Conservation (phyloP, 495 filamentous ascomycete genomes). For the Xylaria nigripes region DNA sequence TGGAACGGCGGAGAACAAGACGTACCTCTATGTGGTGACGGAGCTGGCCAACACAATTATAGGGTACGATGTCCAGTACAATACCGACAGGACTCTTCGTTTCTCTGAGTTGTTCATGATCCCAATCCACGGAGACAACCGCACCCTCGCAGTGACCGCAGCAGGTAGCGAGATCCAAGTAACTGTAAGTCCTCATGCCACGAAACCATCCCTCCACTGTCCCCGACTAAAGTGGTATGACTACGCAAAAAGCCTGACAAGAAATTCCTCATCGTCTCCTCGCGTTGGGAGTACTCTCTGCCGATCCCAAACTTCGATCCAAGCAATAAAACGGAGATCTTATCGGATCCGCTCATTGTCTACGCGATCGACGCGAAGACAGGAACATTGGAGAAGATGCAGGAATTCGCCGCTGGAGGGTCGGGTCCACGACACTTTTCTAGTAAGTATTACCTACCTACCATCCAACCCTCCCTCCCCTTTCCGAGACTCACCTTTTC, state of each 20-base stretch:
- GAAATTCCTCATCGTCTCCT: slow-evolving; percentile 54
- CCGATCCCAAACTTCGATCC: slow-evolving; percentile 36
- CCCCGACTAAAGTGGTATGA: background rate
- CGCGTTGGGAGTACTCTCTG: slow-evolving; percentile 50
- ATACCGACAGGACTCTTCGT: slow-evolving; percentile 32
- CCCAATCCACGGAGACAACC: slow-evolving; percentile 38
- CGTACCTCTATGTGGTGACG: slow-evolving; percentile 53
- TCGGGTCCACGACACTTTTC: slow-evolving; percentile 55
- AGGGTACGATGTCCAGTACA: slow-evolving; percentile 52
- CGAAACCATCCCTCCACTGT: background rate
- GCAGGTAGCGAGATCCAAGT: slow-evolving; percentile 52
- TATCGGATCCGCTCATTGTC: slow-evolving; percentile 39
- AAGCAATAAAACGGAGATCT: slow-evolving; percentile 34
- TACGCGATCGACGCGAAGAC: slow-evolving; percentile 39
- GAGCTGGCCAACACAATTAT: slow-evolving; percentile 55
- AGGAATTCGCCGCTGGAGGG: slow-evolving; percentile 50
- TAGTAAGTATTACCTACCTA: slow-evolving; percentile 5
- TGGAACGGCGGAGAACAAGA: slow-evolving; percentile 36
- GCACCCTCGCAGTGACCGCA: slow-evolving; percentile 31
- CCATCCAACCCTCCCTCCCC: too few relatives aligned
- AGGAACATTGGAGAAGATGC: slow-evolving; percentile 43
- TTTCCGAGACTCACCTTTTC: background rate
- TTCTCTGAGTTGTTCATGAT: slow-evolving; percentile 38
- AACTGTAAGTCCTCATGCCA: slow-evolving; percentile 44
- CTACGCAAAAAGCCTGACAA: slow-evolving; percentile 40